Base-by-base conservation (phyloP, 805 yeast genomes). In the Millerago galiae region DNA sequence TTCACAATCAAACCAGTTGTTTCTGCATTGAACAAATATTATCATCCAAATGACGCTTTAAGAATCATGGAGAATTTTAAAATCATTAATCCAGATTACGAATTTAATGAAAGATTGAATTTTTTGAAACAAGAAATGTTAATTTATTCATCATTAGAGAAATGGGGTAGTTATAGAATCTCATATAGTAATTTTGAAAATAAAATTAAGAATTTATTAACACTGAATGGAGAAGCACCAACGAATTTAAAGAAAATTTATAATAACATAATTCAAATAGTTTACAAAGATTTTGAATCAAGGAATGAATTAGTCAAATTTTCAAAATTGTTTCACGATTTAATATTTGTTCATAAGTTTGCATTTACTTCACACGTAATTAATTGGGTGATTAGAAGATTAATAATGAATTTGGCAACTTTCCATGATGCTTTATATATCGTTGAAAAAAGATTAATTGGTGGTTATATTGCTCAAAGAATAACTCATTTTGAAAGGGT, bases 1-100 rank as follows among this genome's bases (percentile, higher is more conserved):
- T 54, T 63, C 3, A 51, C 61, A 8, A 43, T 67, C 41, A 64
- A 62, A 30, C 67, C 68, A 52, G 60, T 69, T 18, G 53, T 66
- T 45, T 53, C 59, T 31, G 42, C 52, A 3, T 48, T 66, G 25
- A 54, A 61, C 3, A 59, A 56, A 35, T 48, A 42, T 41, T 58
- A 62, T 38, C 52, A 56, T 25, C 63, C 68, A 1, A 53, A 51
- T 25, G 56, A 52, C 33, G 69, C 71, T 0, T 43, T 58, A 25
- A 53, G 58, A 21, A 48, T 67, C 32, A 48, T 67, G 48, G 56
- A 58, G 16, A 54, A 57, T 33, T 67, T 55, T 49, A 53, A 55
- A 35, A 48, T 52, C 24, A 43, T 59, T 11, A 59, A 58, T 36
- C 56, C 56, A 29, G 54, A 53, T 7, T 54, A 50, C 32, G 43